Evolutionary conservation across 2,329 filamentous ascomycete genomes (phyloP).

Genomic region (Fusarium burgessii): DNA sequence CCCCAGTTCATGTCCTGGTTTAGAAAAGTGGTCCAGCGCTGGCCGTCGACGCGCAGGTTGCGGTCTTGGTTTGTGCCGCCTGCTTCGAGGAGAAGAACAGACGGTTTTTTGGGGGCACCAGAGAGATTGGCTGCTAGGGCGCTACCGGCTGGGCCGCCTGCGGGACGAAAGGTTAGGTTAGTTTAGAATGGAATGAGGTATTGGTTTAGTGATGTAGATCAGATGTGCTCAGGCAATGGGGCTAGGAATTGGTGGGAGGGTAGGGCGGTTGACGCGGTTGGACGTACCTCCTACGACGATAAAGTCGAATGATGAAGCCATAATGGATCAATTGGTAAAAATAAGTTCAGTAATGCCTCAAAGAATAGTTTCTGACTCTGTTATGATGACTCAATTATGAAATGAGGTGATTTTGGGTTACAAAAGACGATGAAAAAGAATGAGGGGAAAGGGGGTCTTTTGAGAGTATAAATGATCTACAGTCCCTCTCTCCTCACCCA

Average conservation of each 20-base stretch:
- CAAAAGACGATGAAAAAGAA: not conserved
- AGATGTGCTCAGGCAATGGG: not conserved
- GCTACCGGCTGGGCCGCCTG: slow-evolving; percentile 68
- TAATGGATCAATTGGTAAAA: not conserved
- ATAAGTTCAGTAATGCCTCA: not conserved
- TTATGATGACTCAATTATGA: not conserved
- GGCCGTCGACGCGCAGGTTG: slow-evolving; percentile 61
- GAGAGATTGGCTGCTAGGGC: slow-evolving; percentile 66
- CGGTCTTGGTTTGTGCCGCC: slow-evolving; percentile 63
- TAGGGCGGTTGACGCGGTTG: not conserved
- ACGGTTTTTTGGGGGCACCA: slow-evolving; percentile 58
- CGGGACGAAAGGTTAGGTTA: not conserved
- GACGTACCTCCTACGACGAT: slow-evolving; percentile 41
- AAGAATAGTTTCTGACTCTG: not conserved
- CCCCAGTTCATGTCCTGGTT: slow-evolving; percentile 64
- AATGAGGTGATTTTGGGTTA: not conserved
- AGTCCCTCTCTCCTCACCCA: not conserved
- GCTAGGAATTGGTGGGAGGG: not conserved
- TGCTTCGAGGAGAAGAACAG: slow-evolving; percentile 71
- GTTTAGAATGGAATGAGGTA: not conserved
- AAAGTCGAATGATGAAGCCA: slow-evolving; percentile 34
- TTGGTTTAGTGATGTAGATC: slow-evolving; percentile 1
- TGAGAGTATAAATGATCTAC: slow-evolving; percentile 2
- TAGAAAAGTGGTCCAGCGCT: slow-evolving; percentile 66
- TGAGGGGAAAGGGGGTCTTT: slow-evolving; percentile 16